Evolutionary conservation across 2,329 filamentous ascomycete species (phyloP), one percentile per base, ranked within the genome.

Genomic region (Fusarium concolor): DNA sequence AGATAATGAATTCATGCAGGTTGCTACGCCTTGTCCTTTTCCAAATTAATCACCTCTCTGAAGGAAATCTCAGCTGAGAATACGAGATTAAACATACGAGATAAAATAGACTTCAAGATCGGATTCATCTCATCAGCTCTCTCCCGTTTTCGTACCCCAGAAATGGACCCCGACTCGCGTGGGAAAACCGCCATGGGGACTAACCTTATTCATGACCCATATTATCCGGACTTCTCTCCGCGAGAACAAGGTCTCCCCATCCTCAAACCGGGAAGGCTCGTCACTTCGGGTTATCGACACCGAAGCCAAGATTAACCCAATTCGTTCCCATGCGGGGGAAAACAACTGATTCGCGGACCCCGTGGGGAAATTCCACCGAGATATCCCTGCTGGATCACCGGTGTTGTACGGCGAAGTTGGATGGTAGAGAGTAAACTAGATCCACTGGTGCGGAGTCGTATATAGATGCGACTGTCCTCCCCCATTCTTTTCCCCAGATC

Each of bases 321-420:
- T 53, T 53, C 44, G 52, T 29, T 28, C 10, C 37, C 10, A 65
- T 65, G 61, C 61, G 61, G 61, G 56, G 60, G 31, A 65, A 49
- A 58, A 18, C 33, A 14, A 62, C 49, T 64, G 52, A 63, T 67
- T 58, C 55, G 60, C 52, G 67, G 49, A 49, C 63, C 64, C 62
- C 64, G 57, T 63, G 63, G 63, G 63, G 64, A 67, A 66, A 45
- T 51, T 44, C 62, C 29, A 49, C 62, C 60, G 54, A 60, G n/a
- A 53, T 28, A 65, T 54, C 66, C 67, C 42, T 43, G 66, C 15
- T 31, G 17, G 43, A 55, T 58, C 28, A 43, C 17, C 38, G 9
- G 53, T 18, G 43, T 18, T 24, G 17, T 18, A 53, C 33, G 50
- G 39, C 28, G 43, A 41, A 15, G 31, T 15, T 17, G 12, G 4